Evolutionary conservation across 306 rosid genomes (phyloP).

Genomic region (Lathyrus aphaca): DNA sequence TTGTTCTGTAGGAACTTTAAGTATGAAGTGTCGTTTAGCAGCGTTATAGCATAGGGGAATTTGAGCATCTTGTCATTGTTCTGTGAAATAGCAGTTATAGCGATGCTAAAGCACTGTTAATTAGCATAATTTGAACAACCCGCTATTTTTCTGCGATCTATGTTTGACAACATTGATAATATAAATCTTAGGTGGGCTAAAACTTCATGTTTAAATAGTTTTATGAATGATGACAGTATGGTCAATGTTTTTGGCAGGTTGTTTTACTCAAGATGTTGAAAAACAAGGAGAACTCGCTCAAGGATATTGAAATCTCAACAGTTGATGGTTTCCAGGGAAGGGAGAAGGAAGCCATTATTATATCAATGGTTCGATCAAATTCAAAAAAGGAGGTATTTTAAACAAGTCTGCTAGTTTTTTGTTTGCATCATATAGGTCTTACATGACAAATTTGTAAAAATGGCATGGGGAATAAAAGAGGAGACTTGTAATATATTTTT

Average conservation of each 20-base stretch:
- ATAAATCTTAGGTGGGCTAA: neutral
- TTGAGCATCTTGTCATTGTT: too few species aligned
- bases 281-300: slow-evolving; percentile 73
- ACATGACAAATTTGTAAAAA: slow-evolving; percentile 5
- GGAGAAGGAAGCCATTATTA: slow-evolving; percentile 93
- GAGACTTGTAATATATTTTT: slow-evolving; percentile 34
- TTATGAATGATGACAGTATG: slow-evolving; percentile 26
- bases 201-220: slow-evolving; percentile 29
- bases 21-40: too few species aligned
- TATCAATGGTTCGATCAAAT: slow-evolving; percentile 97
- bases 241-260: slow-evolving; percentile 59
- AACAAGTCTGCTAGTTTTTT: slow-evolving; percentile 20
- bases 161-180: neutral
- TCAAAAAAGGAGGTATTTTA: slow-evolving; percentile 78
- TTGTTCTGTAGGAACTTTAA: slow-evolving; percentile 34
- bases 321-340: slow-evolving; percentile 99
- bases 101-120: too few species aligned
- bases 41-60: too few species aligned
- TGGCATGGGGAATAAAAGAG: slow-evolving; percentile 3
- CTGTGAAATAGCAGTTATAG: too few species aligned
- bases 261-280: slow-evolving; percentile 79
- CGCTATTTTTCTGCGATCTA: too few species aligned
- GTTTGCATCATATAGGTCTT: slow-evolving; percentile 27
- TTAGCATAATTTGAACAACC: too few species aligned
- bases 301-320: slow-evolving; percentile 88